phyloP scores from a whole-genome alignment of 1,284 basidiomycete species.

The Microbotryum saponariae region DNA sequence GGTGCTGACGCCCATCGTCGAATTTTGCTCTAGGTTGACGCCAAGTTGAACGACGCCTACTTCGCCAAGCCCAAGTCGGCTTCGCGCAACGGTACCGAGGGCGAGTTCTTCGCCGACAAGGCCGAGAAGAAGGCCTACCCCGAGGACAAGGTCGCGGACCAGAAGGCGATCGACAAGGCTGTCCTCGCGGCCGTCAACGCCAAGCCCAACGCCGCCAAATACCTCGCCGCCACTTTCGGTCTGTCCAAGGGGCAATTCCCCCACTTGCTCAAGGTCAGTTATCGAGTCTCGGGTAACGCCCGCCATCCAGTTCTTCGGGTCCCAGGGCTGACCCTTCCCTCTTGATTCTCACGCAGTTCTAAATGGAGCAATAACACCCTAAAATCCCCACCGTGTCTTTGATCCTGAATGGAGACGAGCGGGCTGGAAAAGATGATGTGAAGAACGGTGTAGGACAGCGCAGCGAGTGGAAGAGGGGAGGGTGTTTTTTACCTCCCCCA shows the following conservation, averaged over 20 bases:
- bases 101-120: slow-evolving; percentile 89
- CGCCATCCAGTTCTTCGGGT: too few species aligned
- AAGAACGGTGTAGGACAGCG: too few species aligned
- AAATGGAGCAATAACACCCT: too few species aligned
- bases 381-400: too few species aligned
- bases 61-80: slow-evolving; percentile 76
- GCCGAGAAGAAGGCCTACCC: slow-evolving; percentile 85
- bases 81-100: slow-evolving; percentile 70
- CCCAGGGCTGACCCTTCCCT: too few species aligned
- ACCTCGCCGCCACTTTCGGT: slow-evolving; percentile 88
- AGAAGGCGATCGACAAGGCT: slow-evolving; percentile 82
- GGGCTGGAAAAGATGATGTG: too few species aligned
- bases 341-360: too few species aligned
- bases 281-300: too few species aligned
- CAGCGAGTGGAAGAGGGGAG: too few species aligned
- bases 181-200: slow-evolving; percentile 84
- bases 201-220: slow-evolving; percentile 85
- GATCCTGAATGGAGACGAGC: too few species aligned
- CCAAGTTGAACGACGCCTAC: slow-evolving; percentile 87
- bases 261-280: slow-evolving; percentile 67
- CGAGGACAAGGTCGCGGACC: slow-evolving; percentile 80
- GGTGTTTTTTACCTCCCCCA: too few species aligned
- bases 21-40: slow-evolving; percentile 16
- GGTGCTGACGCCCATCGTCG: not conserved
- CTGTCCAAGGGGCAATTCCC: slow-evolving; percentile 89